These are phyloP conservation scores for Trichomonas tenax DNA, from an alignment of 208 protist species.

Conservation along the genomic window DNA sequence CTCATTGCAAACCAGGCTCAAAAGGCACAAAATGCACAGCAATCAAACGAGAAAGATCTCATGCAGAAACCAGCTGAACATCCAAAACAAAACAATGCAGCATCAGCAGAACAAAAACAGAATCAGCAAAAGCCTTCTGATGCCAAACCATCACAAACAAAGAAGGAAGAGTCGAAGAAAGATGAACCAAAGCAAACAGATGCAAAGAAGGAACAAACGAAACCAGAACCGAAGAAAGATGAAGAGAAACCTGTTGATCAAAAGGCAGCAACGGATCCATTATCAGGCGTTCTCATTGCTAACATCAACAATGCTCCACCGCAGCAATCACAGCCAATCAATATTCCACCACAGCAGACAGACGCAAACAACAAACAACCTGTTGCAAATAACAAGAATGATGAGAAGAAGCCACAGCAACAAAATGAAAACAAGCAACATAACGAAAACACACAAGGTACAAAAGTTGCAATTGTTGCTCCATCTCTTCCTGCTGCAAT, in stretches of 20 bases:
- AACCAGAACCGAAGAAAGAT: background rate
- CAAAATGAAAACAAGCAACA: background rate
- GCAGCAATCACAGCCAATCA: background rate
- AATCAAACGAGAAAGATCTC: background rate
- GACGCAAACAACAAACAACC: background rate
- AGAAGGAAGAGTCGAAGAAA: background rate
- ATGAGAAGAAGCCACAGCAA: background rate
- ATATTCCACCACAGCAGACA: background rate
- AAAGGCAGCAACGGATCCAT: too few relatives aligned
- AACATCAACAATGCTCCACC: background rate
- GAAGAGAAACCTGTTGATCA: background rate
- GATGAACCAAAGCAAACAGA: background rate
- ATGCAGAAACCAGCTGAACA: background rate
- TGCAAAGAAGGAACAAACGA: background rate
- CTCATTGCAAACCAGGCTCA: background rate
- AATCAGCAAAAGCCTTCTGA: too few relatives aligned
- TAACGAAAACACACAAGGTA: background rate
- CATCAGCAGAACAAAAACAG: background rate
- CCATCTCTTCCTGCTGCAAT: too few relatives aligned
- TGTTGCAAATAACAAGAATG: background rate
- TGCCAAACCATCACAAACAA: background rate
- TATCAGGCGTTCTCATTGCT: too few relatives aligned
- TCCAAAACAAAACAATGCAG: background rate
- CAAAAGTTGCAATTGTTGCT: too few relatives aligned
- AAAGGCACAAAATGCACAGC: background rate